Base-by-base conservation (phyloP, 1,284 basidiomycete species). In the Pseudozyma sp. region DNA sequence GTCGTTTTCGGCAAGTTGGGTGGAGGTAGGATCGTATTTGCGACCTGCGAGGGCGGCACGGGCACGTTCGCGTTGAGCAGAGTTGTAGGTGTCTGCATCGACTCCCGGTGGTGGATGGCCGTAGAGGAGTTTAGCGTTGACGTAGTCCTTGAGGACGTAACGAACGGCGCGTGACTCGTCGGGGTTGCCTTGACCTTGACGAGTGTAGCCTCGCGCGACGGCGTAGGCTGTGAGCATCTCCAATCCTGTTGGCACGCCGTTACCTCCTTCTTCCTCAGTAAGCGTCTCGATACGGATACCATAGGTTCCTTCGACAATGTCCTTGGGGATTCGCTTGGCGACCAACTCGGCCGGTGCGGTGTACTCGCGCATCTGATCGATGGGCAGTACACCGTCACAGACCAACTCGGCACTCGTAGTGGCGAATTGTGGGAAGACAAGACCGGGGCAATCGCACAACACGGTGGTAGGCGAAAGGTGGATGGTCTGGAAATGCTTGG, bases 401-500 rank as follows among this genome's bases (percentile, higher is more conserved):
- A 99, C 92, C 59, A 99, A 88, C 70, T 96, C 95, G 6, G 96
- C 97, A 81, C 93, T 65, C 7, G 79, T 81, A 11, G 82, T 83
- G 18, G 83, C 82, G 38, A 99, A 99, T 82, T 99, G 97, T 7
- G 97, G 97, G 85, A 99, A 99, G 16, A 99, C 97, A 34, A 99
- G 88, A 87, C 97, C 97, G 13, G 97, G 97, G 87, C 97, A 99
- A 87, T 99, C 97, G 81, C 96, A 99, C n/a, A 99, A 89, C 13
- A 93, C 89, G 52, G 98, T 92, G 3, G 90, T 88, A 34, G 93
- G 90, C 0, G 95, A 95, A 31, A 99, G 89, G 75, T 95, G 90
- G 72, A 98, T 95, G 0, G 97, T 99, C 86, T 99, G 97, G 88
- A 99, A 98, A 86, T 99, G 97, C 85, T 99, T 99, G 35, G 97